Conservation (phyloP, 1,139 yeast species). For the Saccharomyces pastorianus region DNA sequence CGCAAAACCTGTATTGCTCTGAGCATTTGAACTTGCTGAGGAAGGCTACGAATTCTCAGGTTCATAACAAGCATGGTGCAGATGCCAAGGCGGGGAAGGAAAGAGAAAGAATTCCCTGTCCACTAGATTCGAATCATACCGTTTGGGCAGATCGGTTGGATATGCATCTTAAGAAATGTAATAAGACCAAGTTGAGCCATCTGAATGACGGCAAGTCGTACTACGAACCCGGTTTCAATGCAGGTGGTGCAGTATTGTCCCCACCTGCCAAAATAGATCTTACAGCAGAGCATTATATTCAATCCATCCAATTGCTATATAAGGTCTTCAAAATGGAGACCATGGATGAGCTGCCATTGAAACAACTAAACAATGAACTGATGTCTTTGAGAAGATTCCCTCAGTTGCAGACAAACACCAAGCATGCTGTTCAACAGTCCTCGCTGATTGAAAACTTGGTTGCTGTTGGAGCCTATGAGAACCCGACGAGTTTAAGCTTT, state of each 20-base stretch:
- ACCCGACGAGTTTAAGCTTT: constrained; percentile 33
- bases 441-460: constrained; percentile 68
- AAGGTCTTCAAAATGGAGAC: constrained; percentile 22
- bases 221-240: constrained; percentile 20
- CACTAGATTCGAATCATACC: constrained; percentile 67
- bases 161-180: constrained; percentile 58
- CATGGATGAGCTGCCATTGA: constrained; percentile 17
- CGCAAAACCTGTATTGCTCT: constrained; percentile 16
- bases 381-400: constrained; percentile 30
- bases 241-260: background rate
- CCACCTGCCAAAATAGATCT: background rate
- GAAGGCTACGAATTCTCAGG: background rate
- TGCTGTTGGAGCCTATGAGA: constrained; percentile 35
- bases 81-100: background rate
- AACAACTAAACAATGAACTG: constrained; percentile 16
- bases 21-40: constrained; percentile 18
- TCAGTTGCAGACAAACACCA: constrained; percentile 48
- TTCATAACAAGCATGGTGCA: background rate
- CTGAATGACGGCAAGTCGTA: constrained; percentile 34
- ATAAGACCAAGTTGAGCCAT: constrained; percentile 36
- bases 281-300: background rate
- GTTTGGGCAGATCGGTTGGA: constrained; percentile 54
- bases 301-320: background rate
- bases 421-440: constrained; percentile 78
- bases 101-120: constrained; percentile 54